Conservation (phyloP, 2,329 filamentous ascomycete genomes). For the Xylaria arbuscula region DNA sequence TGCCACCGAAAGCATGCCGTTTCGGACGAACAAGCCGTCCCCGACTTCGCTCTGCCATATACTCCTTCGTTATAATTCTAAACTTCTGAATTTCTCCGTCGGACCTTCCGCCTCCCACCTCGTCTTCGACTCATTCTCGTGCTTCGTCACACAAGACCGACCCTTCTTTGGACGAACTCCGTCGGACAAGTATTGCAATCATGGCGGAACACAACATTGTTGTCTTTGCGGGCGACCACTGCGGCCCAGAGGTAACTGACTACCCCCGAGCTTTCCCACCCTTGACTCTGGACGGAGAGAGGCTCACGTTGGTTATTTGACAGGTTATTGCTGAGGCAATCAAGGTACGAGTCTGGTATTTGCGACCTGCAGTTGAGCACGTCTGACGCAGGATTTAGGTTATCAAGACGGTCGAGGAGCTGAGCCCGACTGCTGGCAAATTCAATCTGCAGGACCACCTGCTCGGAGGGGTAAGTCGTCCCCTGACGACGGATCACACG, state of each 20-base stretch:
- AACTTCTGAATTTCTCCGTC: constrained; percentile 14
- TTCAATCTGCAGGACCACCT: neutral
- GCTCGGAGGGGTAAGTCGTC: neutral
- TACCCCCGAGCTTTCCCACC: neutral
- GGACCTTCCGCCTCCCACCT: constrained; percentile 13
- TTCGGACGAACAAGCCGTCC: too few species aligned
- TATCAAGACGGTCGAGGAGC: neutral
- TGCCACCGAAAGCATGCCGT: too few species aligned
- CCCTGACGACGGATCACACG: constrained; percentile 12
- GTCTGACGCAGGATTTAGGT: constrained; percentile 2
- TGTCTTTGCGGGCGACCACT: constrained; percentile 1
- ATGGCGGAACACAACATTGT: constrained; percentile 4
- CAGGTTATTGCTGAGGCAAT: constrained; percentile 2
- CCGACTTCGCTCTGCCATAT: too few species aligned
- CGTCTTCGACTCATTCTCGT: neutral
- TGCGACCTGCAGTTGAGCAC: constrained; percentile 1
- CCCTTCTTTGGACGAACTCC: constrained; percentile 15
- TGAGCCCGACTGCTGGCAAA: constrained; percentile 1
- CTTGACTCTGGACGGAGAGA: constrained; percentile 1
- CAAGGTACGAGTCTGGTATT: constrained; percentile 1
- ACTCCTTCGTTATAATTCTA: neutral
- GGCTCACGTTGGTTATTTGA: neutral
- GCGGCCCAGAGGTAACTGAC: constrained; percentile 1
- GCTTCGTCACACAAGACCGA: constrained; percentile 18
- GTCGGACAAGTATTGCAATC: constrained; percentile 13